Evolutionary conservation across 192 early-diverging fungal genomes (phyloP).

Genomic region (Allomyces macrogynus): DNA sequence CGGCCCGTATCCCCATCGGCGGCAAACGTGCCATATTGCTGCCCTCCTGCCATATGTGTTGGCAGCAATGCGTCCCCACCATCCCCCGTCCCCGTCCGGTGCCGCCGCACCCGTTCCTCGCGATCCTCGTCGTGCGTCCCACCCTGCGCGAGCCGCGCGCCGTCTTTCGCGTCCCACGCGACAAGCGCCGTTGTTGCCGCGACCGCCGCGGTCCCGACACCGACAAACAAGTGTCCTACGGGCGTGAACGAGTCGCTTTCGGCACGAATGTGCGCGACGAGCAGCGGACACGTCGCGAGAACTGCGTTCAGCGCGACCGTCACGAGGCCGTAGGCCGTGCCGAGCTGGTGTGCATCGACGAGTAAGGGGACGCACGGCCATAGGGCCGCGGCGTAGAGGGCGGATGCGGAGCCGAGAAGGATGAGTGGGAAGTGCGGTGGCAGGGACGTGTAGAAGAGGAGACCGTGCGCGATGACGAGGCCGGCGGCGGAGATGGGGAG

Average conservation of each 20-base stretch:
- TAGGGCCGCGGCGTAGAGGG: constrained; percentile 31
- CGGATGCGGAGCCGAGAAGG: constrained; percentile 31
- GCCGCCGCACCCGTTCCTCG: too few species aligned
- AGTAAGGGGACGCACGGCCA: constrained; percentile 49
- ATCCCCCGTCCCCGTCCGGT: too few species aligned
- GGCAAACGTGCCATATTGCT: too few species aligned
- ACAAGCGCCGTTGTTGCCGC: neutral
- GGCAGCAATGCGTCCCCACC: too few species aligned
- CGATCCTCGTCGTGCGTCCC: too few species aligned
- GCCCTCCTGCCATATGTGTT: too few species aligned
- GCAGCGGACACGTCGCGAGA: constrained; percentile 31
- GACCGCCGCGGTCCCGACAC: neutral
- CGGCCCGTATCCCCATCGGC: too few species aligned
- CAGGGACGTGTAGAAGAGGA: constrained; percentile 22
- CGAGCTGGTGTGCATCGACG: constrained; percentile 36
- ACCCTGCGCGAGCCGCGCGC: neutral
- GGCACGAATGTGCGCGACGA: constrained; percentile 29
- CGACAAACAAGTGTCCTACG: neutral
- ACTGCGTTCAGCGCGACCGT: constrained; percentile 37
- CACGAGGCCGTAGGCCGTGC: constrained; percentile 40
- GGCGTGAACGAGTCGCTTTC: neutral
- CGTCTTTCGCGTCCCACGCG: neutral
- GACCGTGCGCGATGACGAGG: constrained; percentile 21
- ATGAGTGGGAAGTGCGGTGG: constrained; percentile 22
- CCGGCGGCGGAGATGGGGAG: constrained; percentile 22